Conservation (phyloP, 768 basidiomycete genomes). For the Amanita subjunquillea region DNA sequence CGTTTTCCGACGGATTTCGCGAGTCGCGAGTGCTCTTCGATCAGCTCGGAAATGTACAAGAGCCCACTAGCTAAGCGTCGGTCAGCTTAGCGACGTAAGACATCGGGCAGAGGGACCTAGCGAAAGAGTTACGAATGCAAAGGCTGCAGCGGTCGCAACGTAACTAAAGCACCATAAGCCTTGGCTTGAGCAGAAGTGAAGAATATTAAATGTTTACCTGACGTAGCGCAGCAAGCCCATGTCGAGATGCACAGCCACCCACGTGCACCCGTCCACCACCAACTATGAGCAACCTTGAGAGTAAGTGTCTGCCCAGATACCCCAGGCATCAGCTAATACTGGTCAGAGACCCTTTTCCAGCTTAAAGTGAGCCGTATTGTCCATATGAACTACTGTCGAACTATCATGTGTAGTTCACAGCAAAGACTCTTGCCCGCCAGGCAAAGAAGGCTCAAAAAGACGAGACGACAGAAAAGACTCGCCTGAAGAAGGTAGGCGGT, state of each 20-base stretch:
- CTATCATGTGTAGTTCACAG: slow-evolving; percentile 73
- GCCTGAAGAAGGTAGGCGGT: slow-evolving; percentile 78
- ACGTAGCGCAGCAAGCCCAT: slow-evolving; percentile 55
- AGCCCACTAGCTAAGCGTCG: slow-evolving; percentile 70
- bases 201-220: slow-evolving; percentile 28
- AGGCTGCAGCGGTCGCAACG: slow-evolving; percentile 63
- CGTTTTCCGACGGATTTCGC: slow-evolving; percentile 80
- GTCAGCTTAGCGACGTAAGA: not conserved
- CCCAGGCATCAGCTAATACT: slow-evolving; percentile 18
- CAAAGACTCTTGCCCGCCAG: slow-evolving; percentile 89
- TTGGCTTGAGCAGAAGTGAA: slow-evolving; percentile 4
- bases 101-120: slow-evolving; percentile 47
- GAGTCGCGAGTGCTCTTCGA: slow-evolving; percentile 82
- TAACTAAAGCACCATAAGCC: slow-evolving; percentile 29
- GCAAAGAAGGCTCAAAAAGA: slow-evolving; percentile 98
- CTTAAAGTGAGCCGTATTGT: slow-evolving; percentile 59
- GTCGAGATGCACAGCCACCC: slow-evolving; percentile 1
- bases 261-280: slow-evolving; percentile 5
- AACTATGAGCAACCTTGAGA: slow-evolving; percentile 80
- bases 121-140: slow-evolving; percentile 86
- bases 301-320: slow-evolving; percentile 36
- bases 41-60: slow-evolving; percentile 88
- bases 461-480: slow-evolving; percentile 78
- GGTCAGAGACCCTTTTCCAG: slow-evolving; percentile 91
- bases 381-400: slow-evolving; percentile 2